phyloP scores from a whole-genome alignment of 1,139 yeast genomes.

The Yamadazyma sp. region DNA sequence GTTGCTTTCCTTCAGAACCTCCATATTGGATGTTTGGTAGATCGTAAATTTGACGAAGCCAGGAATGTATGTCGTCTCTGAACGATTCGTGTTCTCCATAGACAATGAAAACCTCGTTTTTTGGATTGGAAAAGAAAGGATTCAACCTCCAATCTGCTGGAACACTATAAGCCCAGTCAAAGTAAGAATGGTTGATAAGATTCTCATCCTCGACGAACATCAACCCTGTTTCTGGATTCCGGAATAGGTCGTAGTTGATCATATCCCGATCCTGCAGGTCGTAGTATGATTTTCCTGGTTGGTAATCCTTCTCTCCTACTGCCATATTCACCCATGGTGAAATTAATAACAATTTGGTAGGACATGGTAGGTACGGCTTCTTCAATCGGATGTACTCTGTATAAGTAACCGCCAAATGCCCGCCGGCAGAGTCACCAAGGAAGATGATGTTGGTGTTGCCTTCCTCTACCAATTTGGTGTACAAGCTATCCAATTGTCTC shows the following conservation, averaged over 20 bases:
- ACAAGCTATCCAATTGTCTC: constrained; percentile 32
- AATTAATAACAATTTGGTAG: constrained; percentile 32
- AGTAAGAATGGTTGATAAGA: constrained; percentile 12
- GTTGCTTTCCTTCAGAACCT: constrained; percentile 23
- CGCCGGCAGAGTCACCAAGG: constrained; percentile 47
- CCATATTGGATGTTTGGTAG: constrained; percentile 21
- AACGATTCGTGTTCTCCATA: constrained; percentile 47
- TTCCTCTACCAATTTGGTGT: constrained; percentile 27
- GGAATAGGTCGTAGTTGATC: constrained; percentile 20
- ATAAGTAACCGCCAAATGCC: constrained; percentile 32
- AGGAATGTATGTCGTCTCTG: constrained; percentile 41
- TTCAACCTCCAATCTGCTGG: constrained; percentile 35
- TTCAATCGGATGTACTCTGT: constrained; percentile 26
- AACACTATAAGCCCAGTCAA: constrained; percentile 17
- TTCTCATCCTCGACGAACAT: constrained; percentile 9
- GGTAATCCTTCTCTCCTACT: constrained; percentile 7
- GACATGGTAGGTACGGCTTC: constrained; percentile 22
- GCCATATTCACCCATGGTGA: constrained; percentile 40
- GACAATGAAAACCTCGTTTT: constrained; percentile 30
- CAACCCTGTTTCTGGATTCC: constrained; percentile 3
- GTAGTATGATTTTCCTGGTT: constrained; percentile 34
- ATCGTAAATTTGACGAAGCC: constrained; percentile 35
- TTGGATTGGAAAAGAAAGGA: constrained; percentile 29
- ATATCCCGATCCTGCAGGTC: constrained; percentile 36
- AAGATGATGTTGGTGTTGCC: constrained; percentile 33